A percentile compares a stretch with the other conserved stretches of the same genome.
phyloP scores from a whole-genome alignment of 345 rosid genomes.

The Zanthoxylum bungeanum region DNA sequence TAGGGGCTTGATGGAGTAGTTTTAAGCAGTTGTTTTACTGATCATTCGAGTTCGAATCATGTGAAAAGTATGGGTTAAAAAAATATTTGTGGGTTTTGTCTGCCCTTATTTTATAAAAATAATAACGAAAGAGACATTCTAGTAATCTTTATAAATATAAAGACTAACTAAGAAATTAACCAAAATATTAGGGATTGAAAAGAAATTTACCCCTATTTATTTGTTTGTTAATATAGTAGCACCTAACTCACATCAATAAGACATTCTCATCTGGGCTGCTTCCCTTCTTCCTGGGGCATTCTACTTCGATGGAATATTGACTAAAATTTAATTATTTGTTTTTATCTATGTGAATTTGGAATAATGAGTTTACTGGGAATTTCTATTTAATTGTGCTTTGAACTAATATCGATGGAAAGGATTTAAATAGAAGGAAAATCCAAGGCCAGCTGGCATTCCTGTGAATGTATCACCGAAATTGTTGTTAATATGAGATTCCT shows the following conservation, averaged over 20 bases:
- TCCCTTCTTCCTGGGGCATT: slow-evolving; percentile 24
- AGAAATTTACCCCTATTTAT: background rate
- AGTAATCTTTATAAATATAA: too few relatives aligned
- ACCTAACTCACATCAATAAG: slow-evolving; percentile 23
- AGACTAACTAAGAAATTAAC: too few relatives aligned
- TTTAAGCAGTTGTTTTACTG: too few relatives aligned
- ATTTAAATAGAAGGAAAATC: slow-evolving; percentile 16
- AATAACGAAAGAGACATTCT: too few relatives aligned
- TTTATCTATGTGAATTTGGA: background rate
- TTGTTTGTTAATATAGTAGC: background rate
- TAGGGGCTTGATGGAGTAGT: too few relatives aligned
- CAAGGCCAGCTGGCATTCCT: slow-evolving; percentile 32
- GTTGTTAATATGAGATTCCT: slow-evolving; percentile 25
- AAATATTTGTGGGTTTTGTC: too few relatives aligned
- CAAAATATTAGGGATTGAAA: background rate
- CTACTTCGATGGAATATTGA: slow-evolving; percentile 20
- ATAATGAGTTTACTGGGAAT: background rate
- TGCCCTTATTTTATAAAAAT: too few relatives aligned
- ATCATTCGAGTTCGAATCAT: too few relatives aligned
- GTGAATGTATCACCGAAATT: slow-evolving; percentile 23
- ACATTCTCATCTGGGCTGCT: slow-evolving; percentile 32
- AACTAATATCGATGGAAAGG: background rate
- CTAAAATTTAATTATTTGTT: slow-evolving; percentile 11
- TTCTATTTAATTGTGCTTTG: background rate
- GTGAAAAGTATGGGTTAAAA: too few relatives aligned